phyloP scores from a whole-genome alignment of 352 stramenopile species.

The Globisporangium orthogonon region DNA sequence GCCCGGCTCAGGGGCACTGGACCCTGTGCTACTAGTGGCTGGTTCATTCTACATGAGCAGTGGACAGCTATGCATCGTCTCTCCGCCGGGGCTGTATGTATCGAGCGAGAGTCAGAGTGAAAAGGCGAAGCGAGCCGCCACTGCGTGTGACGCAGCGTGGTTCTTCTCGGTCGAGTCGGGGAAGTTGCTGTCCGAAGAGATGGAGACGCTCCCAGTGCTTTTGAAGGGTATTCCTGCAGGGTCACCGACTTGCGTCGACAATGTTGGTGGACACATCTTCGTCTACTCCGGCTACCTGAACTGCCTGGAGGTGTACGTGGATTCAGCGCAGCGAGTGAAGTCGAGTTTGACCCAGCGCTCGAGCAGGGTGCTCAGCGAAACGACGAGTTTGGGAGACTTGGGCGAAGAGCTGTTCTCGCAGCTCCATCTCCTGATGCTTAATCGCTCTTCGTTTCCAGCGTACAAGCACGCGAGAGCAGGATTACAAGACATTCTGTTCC shows the following conservation, averaged over 20 bases:
- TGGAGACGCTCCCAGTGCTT: constrained; percentile 24
- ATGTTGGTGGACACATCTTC: constrained; percentile 34
- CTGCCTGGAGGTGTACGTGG: constrained; percentile 51
- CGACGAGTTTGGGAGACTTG: constrained; percentile 16
- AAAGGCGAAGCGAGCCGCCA: constrained; percentile 31
- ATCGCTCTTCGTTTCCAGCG: constrained; percentile 32
- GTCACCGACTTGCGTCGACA: constrained; percentile 58
- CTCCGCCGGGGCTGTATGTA: constrained; percentile 51
- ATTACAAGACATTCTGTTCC: constrained; percentile 45
- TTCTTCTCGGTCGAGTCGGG: constrained; percentile 60
- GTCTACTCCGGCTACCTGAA: constrained; percentile 69
- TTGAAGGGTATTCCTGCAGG: constrained; percentile 56
- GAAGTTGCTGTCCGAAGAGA: constrained; percentile 17
- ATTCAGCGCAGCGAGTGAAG: constrained; percentile 6
- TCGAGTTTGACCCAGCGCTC: constrained; percentile 3
- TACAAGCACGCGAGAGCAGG: constrained; percentile 38
- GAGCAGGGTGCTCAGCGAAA: background rate
- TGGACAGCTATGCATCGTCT: constrained; percentile 53
- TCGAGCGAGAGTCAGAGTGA: constrained; percentile 31
- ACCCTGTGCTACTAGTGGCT: constrained; percentile 69
- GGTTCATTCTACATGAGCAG: constrained; percentile 64
- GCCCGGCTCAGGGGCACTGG: constrained; percentile 28
- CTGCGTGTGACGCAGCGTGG: constrained; percentile 52
- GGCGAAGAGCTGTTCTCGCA: constrained; percentile 26
- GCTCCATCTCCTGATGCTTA: constrained; percentile 26